Conservation (phyloP, 441 rosid species). For the Gossypium lobatum region DNA sequence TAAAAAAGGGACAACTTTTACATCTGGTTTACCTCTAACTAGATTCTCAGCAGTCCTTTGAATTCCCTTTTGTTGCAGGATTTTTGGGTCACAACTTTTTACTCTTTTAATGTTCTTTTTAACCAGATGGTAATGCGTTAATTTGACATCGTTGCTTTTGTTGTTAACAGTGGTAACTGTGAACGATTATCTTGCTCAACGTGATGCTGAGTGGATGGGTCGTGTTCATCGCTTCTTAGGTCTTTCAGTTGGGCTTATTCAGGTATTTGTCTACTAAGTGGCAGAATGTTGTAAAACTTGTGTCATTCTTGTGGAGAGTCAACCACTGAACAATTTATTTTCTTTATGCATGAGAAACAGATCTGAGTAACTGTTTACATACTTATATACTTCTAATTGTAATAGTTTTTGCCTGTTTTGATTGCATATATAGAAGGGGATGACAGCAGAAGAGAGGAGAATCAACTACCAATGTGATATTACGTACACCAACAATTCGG, state of each 20-base stretch:
- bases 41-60: constrained; percentile 4
- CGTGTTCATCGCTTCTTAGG: constrained; percentile 91
- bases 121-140: not conserved
- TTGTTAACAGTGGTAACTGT: constrained; percentile 81
- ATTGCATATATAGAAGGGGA: constrained; percentile 57
- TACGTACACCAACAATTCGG: constrained; percentile 92
- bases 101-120: not conserved
- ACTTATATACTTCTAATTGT: not conserved
- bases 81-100: not conserved
- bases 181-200: constrained; percentile 92
- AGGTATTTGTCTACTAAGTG: constrained; percentile 37
- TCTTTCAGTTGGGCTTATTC: constrained; percentile 94
- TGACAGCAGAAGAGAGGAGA: constrained; percentile 78
- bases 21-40: constrained; percentile 6
- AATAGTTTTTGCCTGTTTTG: not conserved
- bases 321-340: not conserved
- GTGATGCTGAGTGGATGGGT: constrained; percentile 99
- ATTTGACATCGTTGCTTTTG: constrained; percentile 16
- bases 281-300: not conserved
- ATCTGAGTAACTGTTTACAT: not conserved
- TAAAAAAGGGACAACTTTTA: not conserved
- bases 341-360: constrained; percentile 1
- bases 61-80: not conserved
- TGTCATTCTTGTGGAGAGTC: not conserved
- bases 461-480: constrained; percentile 77